Base-by-base conservation (phyloP, 2,329 filamentous ascomycete genomes). In the Cordyceps farinosa region DNA sequence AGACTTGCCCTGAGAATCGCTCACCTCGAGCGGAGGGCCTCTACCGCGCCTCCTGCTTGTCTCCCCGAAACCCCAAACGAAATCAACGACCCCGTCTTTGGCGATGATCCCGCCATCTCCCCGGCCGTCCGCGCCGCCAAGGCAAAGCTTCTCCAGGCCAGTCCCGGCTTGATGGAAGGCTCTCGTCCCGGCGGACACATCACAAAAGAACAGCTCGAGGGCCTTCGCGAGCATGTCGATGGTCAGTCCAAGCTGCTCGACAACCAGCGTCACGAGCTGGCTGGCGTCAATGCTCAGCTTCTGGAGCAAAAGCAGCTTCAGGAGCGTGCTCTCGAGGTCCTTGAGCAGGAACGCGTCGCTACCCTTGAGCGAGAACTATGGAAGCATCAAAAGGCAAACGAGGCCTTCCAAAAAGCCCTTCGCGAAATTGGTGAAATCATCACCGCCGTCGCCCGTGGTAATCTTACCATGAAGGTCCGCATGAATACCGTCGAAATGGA, bases 401-500 rank as follows among this genome's bases (percentile, higher is more conserved):
- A 97, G 77, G 96, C 95, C 70, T 99, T 98, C 84, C 93, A 98
- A 75, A 98, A 98, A 77, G 95, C 95, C 11, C 80, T 99, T 40
- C 87, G 93, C 67, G 95, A 99, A 76, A 98, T 99, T 69, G 95
- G 95, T 70, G 95, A 94, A 73, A 98, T 99, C 70, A 91, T 98
- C 71, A 97, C 95, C 29, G 93, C 94, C 66, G 95, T 98, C 68
- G 95, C 94, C 63, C 91, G 92, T 71, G 94, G 94, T 77, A 94
- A 98, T 74, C 82, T 98, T 65, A 97, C 92, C 75, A 97, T 97
- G 82, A 96, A 97, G 79, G 94, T 97, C 67, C 87, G 94, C 71
- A 96, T 98, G 75, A 95, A 97, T 74, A 90, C 91, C 4, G 89
- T 96, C 68, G 94, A 98, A 79, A 95, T 97, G 89, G 94, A 98